A percentile compares a stretch with the other conserved stretches of the same genome.
Evolutionary conservation across 129 eudicot genomes (phyloP).

Genomic region (Arctium lappa): DNA sequence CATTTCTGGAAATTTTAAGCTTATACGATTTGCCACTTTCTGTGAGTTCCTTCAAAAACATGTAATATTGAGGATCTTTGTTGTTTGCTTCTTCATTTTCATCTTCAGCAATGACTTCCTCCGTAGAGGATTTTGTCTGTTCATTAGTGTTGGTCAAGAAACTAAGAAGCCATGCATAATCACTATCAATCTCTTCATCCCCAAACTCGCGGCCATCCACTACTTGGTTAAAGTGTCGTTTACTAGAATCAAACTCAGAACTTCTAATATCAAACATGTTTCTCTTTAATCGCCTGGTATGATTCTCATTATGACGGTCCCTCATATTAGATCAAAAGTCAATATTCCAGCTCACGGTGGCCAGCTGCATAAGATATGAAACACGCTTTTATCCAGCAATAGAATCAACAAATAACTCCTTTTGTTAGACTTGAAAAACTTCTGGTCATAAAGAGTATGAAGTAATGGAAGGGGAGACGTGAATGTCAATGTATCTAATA

Average conservation of each 20-base stretch:
- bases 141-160: background rate
- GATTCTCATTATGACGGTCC: background rate
- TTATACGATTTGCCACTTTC: slow-evolving; percentile 27
- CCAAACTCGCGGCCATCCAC: background rate
- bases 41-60: slow-evolving; percentile 21
- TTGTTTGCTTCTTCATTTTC: slow-evolving; percentile 2
- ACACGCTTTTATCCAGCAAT: background rate
- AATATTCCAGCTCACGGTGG: slow-evolving; percentile 6
- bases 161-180: background rate
- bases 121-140: background rate
- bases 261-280: background rate
- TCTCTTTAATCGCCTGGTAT: background rate
- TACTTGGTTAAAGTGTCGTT: background rate
- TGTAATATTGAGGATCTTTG: slow-evolving; percentile 24
- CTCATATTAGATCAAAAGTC: slow-evolving; percentile 4
- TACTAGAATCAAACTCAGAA: slow-evolving; percentile 3
- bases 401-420: background rate
- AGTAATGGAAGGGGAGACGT: background rate
- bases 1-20: slow-evolving; percentile 10
- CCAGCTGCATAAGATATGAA: slow-evolving; percentile 21
- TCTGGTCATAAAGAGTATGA: background rate
- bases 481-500: background rate
- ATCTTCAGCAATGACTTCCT: background rate
- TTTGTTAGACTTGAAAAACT: background rate
- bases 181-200: slow-evolving; percentile 7